A percentile compares a stretch with the other conserved stretches of the same genome.
Evolutionary conservation across 2,329 filamentous ascomycete genomes (phyloP).

Genomic region (Calonectria honghensis): DNA sequence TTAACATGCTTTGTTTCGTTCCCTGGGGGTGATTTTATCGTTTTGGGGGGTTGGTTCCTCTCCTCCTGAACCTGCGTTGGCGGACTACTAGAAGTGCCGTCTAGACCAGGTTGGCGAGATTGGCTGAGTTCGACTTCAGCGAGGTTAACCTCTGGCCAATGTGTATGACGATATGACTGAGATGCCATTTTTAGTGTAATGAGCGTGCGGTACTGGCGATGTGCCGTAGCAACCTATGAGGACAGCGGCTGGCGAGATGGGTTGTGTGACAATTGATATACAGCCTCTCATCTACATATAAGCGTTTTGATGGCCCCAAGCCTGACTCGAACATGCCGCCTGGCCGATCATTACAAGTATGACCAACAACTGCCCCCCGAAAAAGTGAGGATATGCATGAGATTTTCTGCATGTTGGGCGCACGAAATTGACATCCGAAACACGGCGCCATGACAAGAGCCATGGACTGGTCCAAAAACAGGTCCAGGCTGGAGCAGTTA

Average conservation of each 20-base stretch:
- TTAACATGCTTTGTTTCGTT: not conserved
- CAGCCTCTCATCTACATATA: not conserved
- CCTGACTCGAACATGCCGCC: not conserved
- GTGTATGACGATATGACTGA: not conserved
- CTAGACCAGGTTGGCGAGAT: no score
- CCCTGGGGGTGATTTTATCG: no score
- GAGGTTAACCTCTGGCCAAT: not conserved
- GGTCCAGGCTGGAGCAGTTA: conserved; percentile 2
- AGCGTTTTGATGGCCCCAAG: no score
- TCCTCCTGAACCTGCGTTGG: not conserved
- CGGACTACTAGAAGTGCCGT: not conserved
- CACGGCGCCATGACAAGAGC: not conserved
- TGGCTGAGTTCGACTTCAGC: not conserved
- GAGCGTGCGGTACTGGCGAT: no score
- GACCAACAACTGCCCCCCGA: not conserved
- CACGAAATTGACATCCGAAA: not conserved
- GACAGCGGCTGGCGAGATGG: not conserved
- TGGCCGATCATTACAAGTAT: not conserved
- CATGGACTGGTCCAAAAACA: not conserved
- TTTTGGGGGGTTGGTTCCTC: not conserved
- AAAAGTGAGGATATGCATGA: not conserved
- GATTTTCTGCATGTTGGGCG: conserved; percentile 7
- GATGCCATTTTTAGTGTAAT: not conserved
- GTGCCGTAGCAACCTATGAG: not conserved
- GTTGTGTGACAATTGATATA: not conserved